Evolutionary conservation across 345 rosid genomes (phyloP), one percentile per base, ranked within the genome.

Genomic region (Orychophragmus violaceus): DNA sequence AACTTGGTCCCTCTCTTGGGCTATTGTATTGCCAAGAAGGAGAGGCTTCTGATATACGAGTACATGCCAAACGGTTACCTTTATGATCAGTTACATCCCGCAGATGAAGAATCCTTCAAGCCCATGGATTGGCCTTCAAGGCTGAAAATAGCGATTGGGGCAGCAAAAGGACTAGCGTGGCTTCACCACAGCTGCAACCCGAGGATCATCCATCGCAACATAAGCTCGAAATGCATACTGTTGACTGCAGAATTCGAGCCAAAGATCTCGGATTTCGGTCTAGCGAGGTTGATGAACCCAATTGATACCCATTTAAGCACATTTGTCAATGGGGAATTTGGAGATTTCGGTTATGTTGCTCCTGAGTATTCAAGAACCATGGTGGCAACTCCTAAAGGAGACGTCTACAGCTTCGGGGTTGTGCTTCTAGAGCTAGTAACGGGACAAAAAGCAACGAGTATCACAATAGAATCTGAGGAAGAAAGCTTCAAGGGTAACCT

Each of bases 171-270:
- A 67, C 77, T 93, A 64, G 98, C 98, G 3, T 93, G 97, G 97
- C 94, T 93, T 50, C 98, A 93, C 71, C 98, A 93, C 63, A 90
- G 72, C 72, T 93, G 97, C 76, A 93, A 85, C 74, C 98, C 98
- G 16, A 90, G 98, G 28, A 90, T 93, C 56, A 76, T 93, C 65
- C 98, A 93, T 74, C 85, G 98, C 18, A 93, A 93, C 72, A 77
- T 93, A 71, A 93, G 98, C 84, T 88, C 98, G 3, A 93, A 83
- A 50, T 86, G 97, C 83, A 93, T 93, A 67, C 66, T 93, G 65
- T 67, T 93, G 78, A 86, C 81, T 76, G 86, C 82, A 0, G 87
- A 88, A 19, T 86, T 82, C 52, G 98, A 93, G 81, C 90, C 97
- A 9, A 85, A 85, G 75, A 84, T 93, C 73, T 93, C 97, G 0